Conservation (phyloP, 495 filamentous ascomycete genomes). For the Venustampulla echinocandica region DNA sequence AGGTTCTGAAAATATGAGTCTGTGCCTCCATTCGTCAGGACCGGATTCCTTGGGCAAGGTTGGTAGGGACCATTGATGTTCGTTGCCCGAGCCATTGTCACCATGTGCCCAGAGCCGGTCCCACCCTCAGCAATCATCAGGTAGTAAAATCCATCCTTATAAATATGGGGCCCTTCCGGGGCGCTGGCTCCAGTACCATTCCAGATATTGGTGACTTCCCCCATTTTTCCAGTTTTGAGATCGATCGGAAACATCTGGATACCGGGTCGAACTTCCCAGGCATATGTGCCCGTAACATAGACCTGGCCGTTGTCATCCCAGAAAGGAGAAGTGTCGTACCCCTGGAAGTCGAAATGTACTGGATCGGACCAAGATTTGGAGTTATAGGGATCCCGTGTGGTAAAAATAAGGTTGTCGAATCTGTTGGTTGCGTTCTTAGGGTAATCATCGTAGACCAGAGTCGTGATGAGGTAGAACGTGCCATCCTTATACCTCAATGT, state of each 20-base stretch:
- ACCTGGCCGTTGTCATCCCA: conserved; percentile 43
- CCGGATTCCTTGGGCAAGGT: conserved; percentile 39
- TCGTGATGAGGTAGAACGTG: conserved; percentile 30
- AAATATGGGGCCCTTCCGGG: conserved; percentile 59
- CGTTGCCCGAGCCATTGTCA: conserved; percentile 42
- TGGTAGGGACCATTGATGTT: conserved; percentile 48
- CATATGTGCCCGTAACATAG: conserved; percentile 31
- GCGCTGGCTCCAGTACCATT: conserved; percentile 42
- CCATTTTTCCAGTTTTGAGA: conserved; percentile 30
- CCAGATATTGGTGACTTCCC: conserved; percentile 39
- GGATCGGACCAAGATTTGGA: conserved; percentile 25
- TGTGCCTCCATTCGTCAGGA: conserved; percentile 45
- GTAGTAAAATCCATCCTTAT: conserved; percentile 58
- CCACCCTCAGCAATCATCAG: conserved; percentile 61
- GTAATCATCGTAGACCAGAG: conserved; percentile 8
- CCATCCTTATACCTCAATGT: conserved; percentile 35
- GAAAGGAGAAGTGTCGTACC: conserved; percentile 37
- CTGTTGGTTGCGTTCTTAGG: not conserved
- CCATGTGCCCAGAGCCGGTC: conserved; percentile 48
- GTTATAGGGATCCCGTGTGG: conserved; percentile 22
- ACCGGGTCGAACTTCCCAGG: not conserved
- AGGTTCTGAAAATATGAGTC: conserved; percentile 39
- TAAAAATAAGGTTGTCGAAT: conserved; percentile 24
- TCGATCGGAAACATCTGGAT: conserved; percentile 34
- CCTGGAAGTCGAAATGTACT: conserved; percentile 24